A percentile compares a stretch with the other conserved stretches of the same genome.
phyloP scores from a whole-genome alignment of 805 yeast species.

The Teunomyces tritomae region DNA sequence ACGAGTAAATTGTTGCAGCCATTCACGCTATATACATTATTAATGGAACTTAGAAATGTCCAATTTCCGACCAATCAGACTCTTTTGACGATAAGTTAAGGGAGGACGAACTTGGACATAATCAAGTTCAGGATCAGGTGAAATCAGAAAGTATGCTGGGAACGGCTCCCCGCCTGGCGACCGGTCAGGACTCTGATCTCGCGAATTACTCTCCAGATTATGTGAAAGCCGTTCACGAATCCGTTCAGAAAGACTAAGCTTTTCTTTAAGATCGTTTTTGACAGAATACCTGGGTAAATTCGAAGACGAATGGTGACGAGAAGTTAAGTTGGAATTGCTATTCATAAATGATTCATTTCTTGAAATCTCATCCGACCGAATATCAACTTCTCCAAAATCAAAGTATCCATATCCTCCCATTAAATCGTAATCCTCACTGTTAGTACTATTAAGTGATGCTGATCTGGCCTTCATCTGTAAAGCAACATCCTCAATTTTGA shows the following conservation, averaged over 20 bases:
- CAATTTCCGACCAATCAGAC: constrained; percentile 3
- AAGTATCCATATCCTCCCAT: constrained; percentile 89
- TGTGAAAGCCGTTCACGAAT: constrained; percentile 34
- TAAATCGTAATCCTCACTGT: constrained; percentile 31
- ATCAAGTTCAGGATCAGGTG: not conserved
- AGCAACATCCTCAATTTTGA: constrained; percentile 6
- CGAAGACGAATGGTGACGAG: constrained; percentile 25
- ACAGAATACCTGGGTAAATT: constrained; percentile 18
- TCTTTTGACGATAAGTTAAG: not conserved
- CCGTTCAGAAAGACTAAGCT: constrained; percentile 33
- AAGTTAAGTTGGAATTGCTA: constrained; percentile 20
- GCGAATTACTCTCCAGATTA: not conserved
- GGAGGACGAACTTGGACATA: not conserved
- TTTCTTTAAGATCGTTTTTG: constrained; percentile 24
- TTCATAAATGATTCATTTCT: constrained; percentile 31
- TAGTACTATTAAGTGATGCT: constrained; percentile 5
- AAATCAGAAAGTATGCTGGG: not conserved
- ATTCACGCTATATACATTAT: not conserved
- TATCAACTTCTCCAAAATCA: constrained; percentile 65
- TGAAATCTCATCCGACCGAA: constrained; percentile 43
- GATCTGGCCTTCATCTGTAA: constrained; percentile 3
- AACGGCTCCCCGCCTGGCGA: not conserved
- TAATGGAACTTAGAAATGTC: constrained; percentile 6
- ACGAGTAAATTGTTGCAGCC: not conserved
- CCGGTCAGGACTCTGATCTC: constrained; percentile 1